Percentiles rank a stretch among this genome's conserved stretches.
Conservation (phyloP, 805 yeast genomes). For the Starmerella powellii region DNA sequence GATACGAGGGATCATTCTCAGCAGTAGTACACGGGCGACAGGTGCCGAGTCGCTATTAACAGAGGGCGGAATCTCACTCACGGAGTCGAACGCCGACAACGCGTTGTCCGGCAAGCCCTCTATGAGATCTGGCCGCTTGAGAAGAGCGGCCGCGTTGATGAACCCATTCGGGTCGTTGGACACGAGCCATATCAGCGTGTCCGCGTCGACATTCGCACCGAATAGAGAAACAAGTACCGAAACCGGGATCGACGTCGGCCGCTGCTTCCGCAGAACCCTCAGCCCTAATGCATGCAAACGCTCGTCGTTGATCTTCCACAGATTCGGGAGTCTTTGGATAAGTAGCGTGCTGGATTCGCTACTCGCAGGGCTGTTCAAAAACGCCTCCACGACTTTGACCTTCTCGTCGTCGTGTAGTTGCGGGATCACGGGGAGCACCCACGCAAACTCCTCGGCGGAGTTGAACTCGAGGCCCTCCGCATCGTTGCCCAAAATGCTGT, state of each 20-base stretch:
- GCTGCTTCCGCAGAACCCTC: conserved; percentile 9
- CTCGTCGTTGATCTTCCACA: not conserved
- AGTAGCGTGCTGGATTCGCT: not conserved
- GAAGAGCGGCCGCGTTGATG: not conserved
- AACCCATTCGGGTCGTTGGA: not conserved
- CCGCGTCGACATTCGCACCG: not conserved
- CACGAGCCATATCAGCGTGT: not conserved
- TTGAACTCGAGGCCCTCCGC: not conserved
- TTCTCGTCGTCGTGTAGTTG: not conserved
- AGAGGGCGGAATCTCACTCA: not conserved
- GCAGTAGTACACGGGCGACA: not conserved
- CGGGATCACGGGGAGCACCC: conserved; percentile 2
- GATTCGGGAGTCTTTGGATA: conserved; percentile 2
- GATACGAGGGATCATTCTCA: not conserved
- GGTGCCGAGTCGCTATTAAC: not conserved
- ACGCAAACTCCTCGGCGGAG: conserved; percentile 3
- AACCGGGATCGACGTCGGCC: conserved; percentile 6
- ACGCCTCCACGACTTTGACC: not conserved
- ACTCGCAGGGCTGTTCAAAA: not conserved
- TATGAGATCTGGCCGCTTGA: not conserved
- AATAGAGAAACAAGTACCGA: not conserved
- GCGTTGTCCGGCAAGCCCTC: not conserved
- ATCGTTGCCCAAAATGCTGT: conserved; percentile 12
- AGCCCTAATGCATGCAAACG: conserved; percentile 2
- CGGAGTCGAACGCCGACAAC: not conserved